Conservation (phyloP, 768 basidiomycete species). For the Favolaschia claudopus region DNA sequence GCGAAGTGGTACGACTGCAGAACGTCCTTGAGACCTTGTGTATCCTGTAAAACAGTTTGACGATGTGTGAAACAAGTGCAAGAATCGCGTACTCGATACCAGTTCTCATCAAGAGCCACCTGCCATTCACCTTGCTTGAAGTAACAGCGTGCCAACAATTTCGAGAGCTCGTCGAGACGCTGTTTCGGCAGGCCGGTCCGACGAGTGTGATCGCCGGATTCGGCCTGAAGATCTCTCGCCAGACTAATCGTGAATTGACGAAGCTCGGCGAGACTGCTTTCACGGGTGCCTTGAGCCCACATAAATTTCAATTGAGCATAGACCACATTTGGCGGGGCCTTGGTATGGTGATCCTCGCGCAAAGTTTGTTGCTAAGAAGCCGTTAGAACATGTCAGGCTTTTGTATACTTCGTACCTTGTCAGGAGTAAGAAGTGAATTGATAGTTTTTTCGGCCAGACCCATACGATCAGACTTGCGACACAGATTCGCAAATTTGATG, state of each 20-base stretch:
- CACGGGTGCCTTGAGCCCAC: slow-evolving; percentile 87
- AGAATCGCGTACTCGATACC: slow-evolving; percentile 67
- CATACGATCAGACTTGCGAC: slow-evolving; percentile 95
- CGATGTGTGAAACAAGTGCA: neutral
- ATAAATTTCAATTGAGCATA: slow-evolving; percentile 96
- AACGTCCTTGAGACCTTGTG: slow-evolving; percentile 81
- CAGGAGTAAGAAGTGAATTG: slow-evolving; percentile 87
- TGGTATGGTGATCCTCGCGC: slow-evolving; percentile 62
- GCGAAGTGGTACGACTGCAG: slow-evolving; percentile 85
- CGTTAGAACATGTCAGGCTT: too few relatives aligned
- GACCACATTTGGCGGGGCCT: slow-evolving; percentile 94
- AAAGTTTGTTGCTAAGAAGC: slow-evolving; percentile 56
- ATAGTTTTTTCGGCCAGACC: slow-evolving; percentile 95
- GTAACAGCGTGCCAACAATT: slow-evolving; percentile 92
- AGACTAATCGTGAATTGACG: slow-evolving; percentile 82
- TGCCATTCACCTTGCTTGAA: slow-evolving; percentile 99
- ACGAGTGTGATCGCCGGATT: slow-evolving; percentile 57
- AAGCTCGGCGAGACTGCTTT: slow-evolving; percentile 83
- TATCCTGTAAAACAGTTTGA: slow-evolving; percentile 21
- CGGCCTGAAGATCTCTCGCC: slow-evolving; percentile 76
- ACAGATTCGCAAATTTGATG: slow-evolving; percentile 99
- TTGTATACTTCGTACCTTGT: slow-evolving; percentile 54
- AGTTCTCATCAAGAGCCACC: slow-evolving; percentile 76
- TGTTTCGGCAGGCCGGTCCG: slow-evolving; percentile 64
- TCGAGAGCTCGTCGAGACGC: slow-evolving; percentile 72